A percentile compares a stretch with the other conserved stretches of the same genome.
phyloP scores from a whole-genome alignment of 2,329 filamentous ascomycete species.

The Sclerotinia glacialis region DNA sequence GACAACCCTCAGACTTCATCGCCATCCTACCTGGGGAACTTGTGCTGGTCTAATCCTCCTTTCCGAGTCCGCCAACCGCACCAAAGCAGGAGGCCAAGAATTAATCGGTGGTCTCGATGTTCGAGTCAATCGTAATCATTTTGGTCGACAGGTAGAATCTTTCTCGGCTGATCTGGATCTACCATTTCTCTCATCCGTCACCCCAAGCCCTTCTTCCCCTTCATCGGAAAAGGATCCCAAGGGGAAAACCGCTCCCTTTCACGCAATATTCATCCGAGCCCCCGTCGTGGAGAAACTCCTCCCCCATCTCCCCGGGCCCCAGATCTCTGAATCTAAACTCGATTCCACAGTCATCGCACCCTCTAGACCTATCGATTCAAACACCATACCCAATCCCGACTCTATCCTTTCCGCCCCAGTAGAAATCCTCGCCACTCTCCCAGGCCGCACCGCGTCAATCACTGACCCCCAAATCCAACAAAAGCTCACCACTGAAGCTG shows the following conservation, averaged over 20 bases:
- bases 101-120: conserved; percentile 90
- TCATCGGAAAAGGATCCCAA: conserved; percentile 31
- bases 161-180: conserved; percentile 76
- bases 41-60: conserved; percentile 93
- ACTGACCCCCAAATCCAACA: conserved; percentile 33
- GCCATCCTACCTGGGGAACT: conserved; percentile 90
- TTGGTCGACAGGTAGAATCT: conserved; percentile 88
- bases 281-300: conserved; percentile 87
- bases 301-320: conserved; percentile 40
- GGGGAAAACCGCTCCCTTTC: conserved; percentile 54
- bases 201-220: conserved; percentile 25
- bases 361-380: conserved; percentile 29
- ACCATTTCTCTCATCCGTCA: conserved; percentile 56
- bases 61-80: conserved; percentile 80
- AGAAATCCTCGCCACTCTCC: conserved; percentile 52
- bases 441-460: conserved; percentile 43
- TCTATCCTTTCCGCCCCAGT: conserved; percentile 40
- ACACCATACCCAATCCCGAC: conserved; percentile 24
- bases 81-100: conserved; percentile 88
- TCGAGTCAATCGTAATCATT: conserved; percentile 89
- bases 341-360: conserved; percentile 40
- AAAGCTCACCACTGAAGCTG: conserved; percentile 44
- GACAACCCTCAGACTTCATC: conserved; percentile 54
- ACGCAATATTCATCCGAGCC: conserved; percentile 88
- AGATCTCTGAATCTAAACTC: conserved; percentile 44